These are phyloP conservation scores for Acacia crassicarpa DNA, from an alignment of 306 rosid species.

Conservation along the genomic window DNA sequence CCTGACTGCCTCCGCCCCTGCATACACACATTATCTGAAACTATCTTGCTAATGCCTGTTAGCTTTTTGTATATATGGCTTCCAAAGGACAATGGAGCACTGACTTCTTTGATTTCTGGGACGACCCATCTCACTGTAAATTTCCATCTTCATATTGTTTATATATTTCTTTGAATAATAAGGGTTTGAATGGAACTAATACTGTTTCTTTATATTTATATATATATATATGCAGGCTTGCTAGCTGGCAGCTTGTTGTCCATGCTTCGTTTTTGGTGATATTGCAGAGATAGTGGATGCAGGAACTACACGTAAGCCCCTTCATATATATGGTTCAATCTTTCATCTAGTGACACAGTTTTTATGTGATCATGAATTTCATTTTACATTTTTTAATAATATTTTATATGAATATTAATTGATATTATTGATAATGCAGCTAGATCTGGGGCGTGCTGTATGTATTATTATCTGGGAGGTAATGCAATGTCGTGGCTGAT, in stretches of 20 bases:
- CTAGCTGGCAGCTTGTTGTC: slow-evolving; percentile 32
- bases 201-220: no score
- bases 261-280: slow-evolving; percentile 29
- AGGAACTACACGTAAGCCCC: slow-evolving; percentile 28
- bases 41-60: neutral
- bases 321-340: no score
- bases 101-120: slow-evolving; percentile 39
- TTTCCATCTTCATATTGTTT: neutral
- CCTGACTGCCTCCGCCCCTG: no score
- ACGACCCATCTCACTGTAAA: slow-evolving; percentile 28
- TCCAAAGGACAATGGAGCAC: slow-evolving; percentile 35
- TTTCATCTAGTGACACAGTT: no score
- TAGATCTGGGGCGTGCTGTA: neutral
- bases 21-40: neutral
- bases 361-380: no score
- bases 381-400: neutral
- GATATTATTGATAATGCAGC: slow-evolving; percentile 16
- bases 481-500: neutral
- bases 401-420: neutral
- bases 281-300: slow-evolving; percentile 36
- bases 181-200: neutral
- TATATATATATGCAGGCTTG: neutral
- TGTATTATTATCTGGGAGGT: neutral
- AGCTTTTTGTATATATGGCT: neutral
- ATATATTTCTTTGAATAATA: neutral